Evolutionary conservation across 1,139 yeast genomes (phyloP).

Genomic region (Geotrichum bryndzae): DNA sequence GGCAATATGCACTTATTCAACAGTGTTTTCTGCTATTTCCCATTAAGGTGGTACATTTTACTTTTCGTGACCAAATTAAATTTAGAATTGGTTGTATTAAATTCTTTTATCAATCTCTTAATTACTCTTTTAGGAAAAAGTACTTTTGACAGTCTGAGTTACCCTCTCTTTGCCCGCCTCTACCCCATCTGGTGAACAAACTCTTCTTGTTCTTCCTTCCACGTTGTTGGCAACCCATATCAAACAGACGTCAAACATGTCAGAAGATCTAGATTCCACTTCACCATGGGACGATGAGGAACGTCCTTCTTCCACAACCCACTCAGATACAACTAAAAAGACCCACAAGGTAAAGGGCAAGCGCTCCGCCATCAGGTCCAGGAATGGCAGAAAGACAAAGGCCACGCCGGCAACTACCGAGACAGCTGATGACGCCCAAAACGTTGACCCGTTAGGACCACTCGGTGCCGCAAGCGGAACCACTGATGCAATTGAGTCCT

Average conservation of each 20-base stretch:
- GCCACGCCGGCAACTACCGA: neutral
- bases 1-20: too few relatives aligned
- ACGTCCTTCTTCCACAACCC: neutral
- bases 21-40: too few relatives aligned
- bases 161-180: neutral
- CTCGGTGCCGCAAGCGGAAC: conserved; percentile 9
- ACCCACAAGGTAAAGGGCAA: neutral
- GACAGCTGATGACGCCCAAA: conserved; percentile 5
- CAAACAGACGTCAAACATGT: neutral
- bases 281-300: conserved; percentile 7
- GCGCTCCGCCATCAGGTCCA: neutral
- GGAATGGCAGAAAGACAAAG: neutral
- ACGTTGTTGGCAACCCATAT: neutral
- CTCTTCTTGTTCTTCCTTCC: neutral
- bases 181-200: neutral
- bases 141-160: neutral
- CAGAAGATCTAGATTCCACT: neutral
- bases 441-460: conserved; percentile 15
- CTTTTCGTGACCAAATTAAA: too few relatives aligned
- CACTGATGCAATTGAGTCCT: neutral
- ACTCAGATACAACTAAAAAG: neutral
- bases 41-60: too few relatives aligned
- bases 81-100: neutral
- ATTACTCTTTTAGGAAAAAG: neutral
- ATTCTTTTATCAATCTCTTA: neutral